These are phyloP conservation scores for Fusarium annulatum DNA, from an alignment of 2,329 filamentous ascomycete genomes.

Conservation along the genomic window DNA sequence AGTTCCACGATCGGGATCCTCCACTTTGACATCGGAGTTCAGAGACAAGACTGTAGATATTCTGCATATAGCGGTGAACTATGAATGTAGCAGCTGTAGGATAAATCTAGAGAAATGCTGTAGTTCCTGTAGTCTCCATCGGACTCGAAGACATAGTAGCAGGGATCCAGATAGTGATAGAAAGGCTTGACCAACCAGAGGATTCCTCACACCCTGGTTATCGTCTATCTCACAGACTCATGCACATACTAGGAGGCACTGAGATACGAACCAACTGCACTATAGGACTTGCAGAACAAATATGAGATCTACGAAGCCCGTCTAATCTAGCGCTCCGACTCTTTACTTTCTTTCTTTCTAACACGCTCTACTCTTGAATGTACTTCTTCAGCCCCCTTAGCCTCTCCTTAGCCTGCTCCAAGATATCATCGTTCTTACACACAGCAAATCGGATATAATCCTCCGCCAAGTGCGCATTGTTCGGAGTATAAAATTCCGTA, in stretches of 20 bases:
- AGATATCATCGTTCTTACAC: conserved; percentile 90
- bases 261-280: not conserved
- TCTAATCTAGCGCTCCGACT: conserved; percentile 13
- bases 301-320: conserved; percentile 10
- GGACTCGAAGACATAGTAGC: not conserved
- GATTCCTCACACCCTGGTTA: not conserved
- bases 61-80: not conserved
- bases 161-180: not conserved
- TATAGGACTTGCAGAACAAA: not conserved
- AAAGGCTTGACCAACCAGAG: not conserved
- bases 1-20: conserved; percentile 45
- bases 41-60: conserved; percentile 12
- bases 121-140: not conserved
- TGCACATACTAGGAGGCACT: not conserved
- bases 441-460: conserved; percentile 96
- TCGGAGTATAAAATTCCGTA: conserved; percentile 94
- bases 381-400: conserved; percentile 79
- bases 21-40: conserved; percentile 40
- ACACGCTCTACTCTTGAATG: conserved; percentile 55
- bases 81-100: not conserved
- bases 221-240: not conserved
- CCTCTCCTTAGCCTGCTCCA: conserved; percentile 82
- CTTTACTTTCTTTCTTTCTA: conserved; percentile 1
- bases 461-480: conserved; percentile 85
- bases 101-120: not conserved